A percentile compares a stretch with the other conserved stretches of the same genome.
Evolutionary conservation across 352 stramenopile species (phyloP).

Genomic region (Nothophytophthora sp.): DNA sequence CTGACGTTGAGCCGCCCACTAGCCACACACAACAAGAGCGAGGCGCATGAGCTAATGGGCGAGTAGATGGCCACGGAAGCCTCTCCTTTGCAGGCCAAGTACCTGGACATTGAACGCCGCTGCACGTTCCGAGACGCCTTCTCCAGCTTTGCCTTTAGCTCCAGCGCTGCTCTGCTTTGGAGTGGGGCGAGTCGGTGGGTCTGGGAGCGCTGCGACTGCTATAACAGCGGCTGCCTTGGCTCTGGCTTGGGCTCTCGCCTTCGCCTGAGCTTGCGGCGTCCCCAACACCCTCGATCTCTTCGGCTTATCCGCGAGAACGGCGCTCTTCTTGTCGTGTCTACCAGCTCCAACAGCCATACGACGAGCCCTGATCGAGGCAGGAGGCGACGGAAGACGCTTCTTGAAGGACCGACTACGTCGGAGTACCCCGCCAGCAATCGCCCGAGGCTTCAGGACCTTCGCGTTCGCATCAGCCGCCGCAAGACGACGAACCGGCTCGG

Average conservation of each 20-base stretch:
- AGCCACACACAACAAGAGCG: too few species aligned
- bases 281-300: neutral
- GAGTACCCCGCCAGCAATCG: slow-evolving; percentile 7
- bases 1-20: slow-evolving; percentile 52
- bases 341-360: neutral
- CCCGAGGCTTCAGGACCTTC: slow-evolving; percentile 19
- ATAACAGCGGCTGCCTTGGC: slow-evolving; percentile 13
- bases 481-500: slow-evolving; percentile 4
- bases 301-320: neutral
- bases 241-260: slow-evolving; percentile 16
- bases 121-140: slow-evolving; percentile 33
- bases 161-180: neutral
- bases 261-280: slow-evolving; percentile 10
- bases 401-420: slow-evolving; percentile 7
- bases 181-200: slow-evolving; percentile 18
- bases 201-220: slow-evolving; percentile 23
- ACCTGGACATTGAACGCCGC: slow-evolving; percentile 67
- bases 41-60: neutral
- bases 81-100: neutral
- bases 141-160: neutral
- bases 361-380: slow-evolving; percentile 8
- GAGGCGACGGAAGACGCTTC: slow-evolving; percentile 12
- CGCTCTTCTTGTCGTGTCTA: slow-evolving; percentile 9
- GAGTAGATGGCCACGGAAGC: neutral
- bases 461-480: neutral